Base-by-base conservation (phyloP, 345 rosid species). In the Dipteronia dyeriana region DNA sequence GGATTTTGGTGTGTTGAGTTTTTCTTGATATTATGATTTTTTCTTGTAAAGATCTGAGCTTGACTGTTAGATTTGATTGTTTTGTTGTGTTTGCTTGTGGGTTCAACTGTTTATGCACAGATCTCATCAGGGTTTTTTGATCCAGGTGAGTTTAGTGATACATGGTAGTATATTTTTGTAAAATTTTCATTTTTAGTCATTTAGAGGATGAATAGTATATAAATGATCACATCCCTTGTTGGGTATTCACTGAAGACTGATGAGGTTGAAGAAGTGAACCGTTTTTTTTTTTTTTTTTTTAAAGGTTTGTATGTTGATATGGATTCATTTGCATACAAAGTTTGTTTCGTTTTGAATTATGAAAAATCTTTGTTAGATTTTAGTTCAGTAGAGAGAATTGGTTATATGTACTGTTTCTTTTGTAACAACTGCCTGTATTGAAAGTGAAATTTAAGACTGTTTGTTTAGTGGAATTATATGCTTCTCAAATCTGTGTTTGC, bases 21-120 rank as follows among this genome's bases (percentile, higher is more conserved):
- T 25, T 41, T 54, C 26, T 56, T 54, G 7, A 56, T 20, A 23
- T 41, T 11, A 4, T 74, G n/a, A 25, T 20, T 10, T 41, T 14
- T 70, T 11, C 19, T 7, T 9, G 57, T 47, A 68, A 56, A 61
- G 74, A 75, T 80, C 23, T 45, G 76, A 20, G 49, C 31, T 71
- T 63, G 75, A 49, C 34, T 66, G 54, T 9, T 66, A 51, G 22
- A 14, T 66, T 63, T 53, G 29, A 20, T 73, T 49, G 51, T 34
- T 23, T 78, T 62, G 51, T 47, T 64, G 39, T 54, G 34, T 66
- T 9, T 67, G 56, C 2, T 34, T 39, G 9, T 66, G 78, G 72
- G 25, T 75, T 38, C 2, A 22, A 5, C 19, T 22, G 39, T 38
- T 75, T 54, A 6, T 54, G 9, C 65, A 16, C 54, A 54, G 72